Evolutionary conservation across 805 yeast genomes (phyloP).

Genomic region (Candida argentea): DNA sequence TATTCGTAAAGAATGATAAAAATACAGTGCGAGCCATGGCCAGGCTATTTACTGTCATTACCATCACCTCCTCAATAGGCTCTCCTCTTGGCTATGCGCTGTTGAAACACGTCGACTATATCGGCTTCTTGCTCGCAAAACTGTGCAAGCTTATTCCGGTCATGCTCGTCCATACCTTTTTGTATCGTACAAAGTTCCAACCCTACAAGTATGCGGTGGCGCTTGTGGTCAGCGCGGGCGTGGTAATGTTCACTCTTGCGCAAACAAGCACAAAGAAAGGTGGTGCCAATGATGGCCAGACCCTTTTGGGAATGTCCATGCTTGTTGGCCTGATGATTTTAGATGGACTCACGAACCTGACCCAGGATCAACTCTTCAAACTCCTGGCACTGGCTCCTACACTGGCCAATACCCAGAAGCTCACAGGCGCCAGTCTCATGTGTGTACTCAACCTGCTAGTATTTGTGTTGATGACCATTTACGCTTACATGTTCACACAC

Average conservation of each 20-base stretch:
- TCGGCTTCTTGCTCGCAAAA: conserved; percentile 79
- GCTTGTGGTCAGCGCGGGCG: conserved; percentile 70
- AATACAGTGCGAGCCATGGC: conserved; percentile 10
- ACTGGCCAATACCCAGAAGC: conserved; percentile 10
- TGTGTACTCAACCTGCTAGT: conserved; percentile 45
- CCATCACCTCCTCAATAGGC: conserved; percentile 69
- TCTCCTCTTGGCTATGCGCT: conserved; percentile 78
- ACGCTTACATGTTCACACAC: conserved; percentile 33
- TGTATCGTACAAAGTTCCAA: conserved; percentile 68
- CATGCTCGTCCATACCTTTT: conserved; percentile 66
- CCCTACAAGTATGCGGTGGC: conserved; percentile 73
- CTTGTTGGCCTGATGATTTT: conserved; percentile 56
- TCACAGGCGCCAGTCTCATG: conserved; percentile 88
- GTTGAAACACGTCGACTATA: conserved; percentile 72
- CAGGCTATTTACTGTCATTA: conserved; percentile 39
- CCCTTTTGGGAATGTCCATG: conserved; percentile 48
- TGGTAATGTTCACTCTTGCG: conserved; percentile 60
- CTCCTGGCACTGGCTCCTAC: conserved; percentile 11
- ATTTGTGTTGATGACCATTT: conserved; percentile 36
- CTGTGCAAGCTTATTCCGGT: conserved; percentile 93
- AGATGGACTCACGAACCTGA: conserved; percentile 89
- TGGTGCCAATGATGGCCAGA: conserved; percentile 28
- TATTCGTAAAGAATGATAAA: conserved; percentile 23
- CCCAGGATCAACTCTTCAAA: conserved; percentile 79
- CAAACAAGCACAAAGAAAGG: conserved; percentile 13